Conservation (phyloP, 2,329 filamentous ascomycete genomes). For the Waltergamsia citrina region DNA sequence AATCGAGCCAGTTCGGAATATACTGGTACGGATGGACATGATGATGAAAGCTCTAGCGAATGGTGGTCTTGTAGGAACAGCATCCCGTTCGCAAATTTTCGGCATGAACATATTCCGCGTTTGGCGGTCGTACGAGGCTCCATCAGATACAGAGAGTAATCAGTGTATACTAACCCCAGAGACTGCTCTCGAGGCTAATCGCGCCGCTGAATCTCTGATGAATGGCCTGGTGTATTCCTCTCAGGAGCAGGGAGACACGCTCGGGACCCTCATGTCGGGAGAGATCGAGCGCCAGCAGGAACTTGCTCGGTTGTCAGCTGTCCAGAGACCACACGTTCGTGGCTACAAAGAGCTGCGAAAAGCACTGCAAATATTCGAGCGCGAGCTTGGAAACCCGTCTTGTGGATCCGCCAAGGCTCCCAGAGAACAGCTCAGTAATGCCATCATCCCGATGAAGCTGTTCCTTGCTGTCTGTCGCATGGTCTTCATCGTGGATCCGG, state of each 20-base stretch:
- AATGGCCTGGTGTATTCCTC: background rate
- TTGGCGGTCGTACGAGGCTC: constrained; percentile 2
- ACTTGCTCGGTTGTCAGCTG: background rate
- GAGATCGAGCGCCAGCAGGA: background rate
- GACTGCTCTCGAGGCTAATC: background rate
- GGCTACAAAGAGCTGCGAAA: constrained; percentile 1
- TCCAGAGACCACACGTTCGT: background rate
- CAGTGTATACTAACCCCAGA: background rate
- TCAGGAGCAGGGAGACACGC: background rate
- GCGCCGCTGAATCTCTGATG: constrained; percentile 3
- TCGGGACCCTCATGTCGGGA: background rate
- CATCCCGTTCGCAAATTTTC: background rate
- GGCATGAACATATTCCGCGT: background rate
- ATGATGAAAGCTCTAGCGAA: background rate
- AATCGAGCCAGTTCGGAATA: constrained; percentile 1
- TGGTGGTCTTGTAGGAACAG: background rate
- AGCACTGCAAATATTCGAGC: background rate
- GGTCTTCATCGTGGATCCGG: background rate
- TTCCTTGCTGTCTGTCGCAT: constrained; percentile 1
- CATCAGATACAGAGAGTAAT: background rate
- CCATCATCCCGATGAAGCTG: background rate
- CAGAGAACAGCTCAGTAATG: background rate
- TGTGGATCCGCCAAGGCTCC: background rate
- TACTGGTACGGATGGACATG: constrained; percentile 2
- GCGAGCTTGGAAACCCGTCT: background rate